A percentile compares a stretch with the other conserved stretches of the same genome.
These are phyloP conservation scores for Penicillium polonicum DNA, from an alignment of 2,329 filamentous ascomycete species.

Conservation along the genomic window DNA sequence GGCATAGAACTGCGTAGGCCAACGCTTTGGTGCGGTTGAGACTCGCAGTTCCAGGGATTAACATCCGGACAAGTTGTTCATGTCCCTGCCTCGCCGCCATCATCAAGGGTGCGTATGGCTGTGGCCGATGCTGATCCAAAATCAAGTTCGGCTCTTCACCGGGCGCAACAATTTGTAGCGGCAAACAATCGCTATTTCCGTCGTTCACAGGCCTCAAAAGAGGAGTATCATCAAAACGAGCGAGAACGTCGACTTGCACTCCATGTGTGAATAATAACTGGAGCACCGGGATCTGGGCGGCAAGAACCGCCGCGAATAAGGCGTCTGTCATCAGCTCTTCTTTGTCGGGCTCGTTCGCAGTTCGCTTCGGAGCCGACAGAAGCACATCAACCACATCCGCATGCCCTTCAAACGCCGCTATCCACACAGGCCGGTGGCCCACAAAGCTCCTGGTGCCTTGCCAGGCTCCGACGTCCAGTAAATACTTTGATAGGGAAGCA, in stretches of 20 bases:
- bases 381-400: background rate
- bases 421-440: background rate
- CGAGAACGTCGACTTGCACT: background rate
- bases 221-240: background rate
- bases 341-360: background rate
- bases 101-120: background rate
- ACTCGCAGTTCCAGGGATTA: background rate
- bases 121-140: no score
- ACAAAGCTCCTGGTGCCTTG: background rate
- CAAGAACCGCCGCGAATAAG: background rate
- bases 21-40: background rate
- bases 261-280: background rate
- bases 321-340: background rate
- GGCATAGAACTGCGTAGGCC: background rate
- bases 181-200: background rate
- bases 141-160: background rate
- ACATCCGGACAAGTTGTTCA: background rate
- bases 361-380: background rate
- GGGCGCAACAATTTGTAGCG: background rate
- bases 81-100: background rate
- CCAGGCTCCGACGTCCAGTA: background rate
- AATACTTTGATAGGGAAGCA: background rate
- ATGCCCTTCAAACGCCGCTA: background rate
- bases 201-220: background rate
- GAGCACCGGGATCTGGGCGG: background rate